Percentiles rank a stretch among this genome's conserved stretches.
Conservation (phyloP, 345 rosid species). For the Aurinia saxatilis region DNA sequence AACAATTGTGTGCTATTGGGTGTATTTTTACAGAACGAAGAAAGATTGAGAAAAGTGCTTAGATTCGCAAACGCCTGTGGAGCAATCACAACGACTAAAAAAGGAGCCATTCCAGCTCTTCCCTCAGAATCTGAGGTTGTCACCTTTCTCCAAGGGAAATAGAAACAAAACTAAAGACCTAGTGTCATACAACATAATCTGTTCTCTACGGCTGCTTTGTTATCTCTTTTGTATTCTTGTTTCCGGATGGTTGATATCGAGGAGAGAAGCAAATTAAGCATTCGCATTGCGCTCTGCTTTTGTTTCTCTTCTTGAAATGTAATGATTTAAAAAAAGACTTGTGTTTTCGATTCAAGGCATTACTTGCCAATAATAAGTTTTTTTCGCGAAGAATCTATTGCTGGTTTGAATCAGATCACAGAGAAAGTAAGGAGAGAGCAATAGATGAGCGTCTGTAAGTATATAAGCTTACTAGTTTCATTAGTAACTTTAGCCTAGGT, state of each 20-base stretch:
- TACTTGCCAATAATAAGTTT: conserved; percentile 11
- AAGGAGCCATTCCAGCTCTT: conserved; percentile 98
- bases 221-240: conserved; percentile 13
- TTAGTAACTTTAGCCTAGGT: conserved; percentile 69
- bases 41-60: conserved; percentile 63
- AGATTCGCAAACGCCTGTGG: conserved; percentile 90
- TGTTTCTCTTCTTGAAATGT: conserved; percentile 15
- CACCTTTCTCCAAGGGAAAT: conserved; percentile 37
- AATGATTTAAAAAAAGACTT: conserved; percentile 5
- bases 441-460: conserved; percentile 18
- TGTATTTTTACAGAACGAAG: conserved; percentile 46
- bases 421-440: background rate
- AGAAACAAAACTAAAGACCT: background rate
- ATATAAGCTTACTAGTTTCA: conserved; percentile 55
- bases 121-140: conserved; percentile 55
- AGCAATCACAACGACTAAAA: conserved; percentile 96
- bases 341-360: conserved; percentile 16
- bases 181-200: background rate
- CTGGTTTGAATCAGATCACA: background rate
- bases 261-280: conserved; percentile 34
- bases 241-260: background rate
- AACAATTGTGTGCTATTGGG: background rate
- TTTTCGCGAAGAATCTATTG: background rate
- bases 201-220: background rate
- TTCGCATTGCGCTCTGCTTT: conserved; percentile 1